phyloP scores from a whole-genome alignment of 2,329 filamentous ascomycete species.

The Cordyceps javanica region DNA sequence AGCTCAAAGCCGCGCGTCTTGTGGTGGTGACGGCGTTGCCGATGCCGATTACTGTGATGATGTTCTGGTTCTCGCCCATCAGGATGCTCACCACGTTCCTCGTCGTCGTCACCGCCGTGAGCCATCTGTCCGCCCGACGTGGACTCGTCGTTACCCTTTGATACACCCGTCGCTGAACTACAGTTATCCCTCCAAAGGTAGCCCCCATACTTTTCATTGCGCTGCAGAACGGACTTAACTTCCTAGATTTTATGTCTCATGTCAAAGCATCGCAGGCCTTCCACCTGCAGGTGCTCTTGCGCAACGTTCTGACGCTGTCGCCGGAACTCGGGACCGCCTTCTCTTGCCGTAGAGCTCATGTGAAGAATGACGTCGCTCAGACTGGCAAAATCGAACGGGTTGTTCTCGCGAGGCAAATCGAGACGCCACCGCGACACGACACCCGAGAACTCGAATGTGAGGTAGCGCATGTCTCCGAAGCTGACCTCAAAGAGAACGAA shows the following conservation, averaged over 20 bases:
- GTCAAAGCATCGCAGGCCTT: constrained; percentile 7
- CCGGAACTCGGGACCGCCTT: constrained; percentile 20
- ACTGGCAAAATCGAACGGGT: constrained; percentile 27
- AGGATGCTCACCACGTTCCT: not conserved
- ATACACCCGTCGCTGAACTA: not conserved
- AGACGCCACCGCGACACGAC: constrained; percentile 27
- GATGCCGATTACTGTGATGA: not conserved
- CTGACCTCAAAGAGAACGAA: constrained; percentile 28
- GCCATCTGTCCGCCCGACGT: not conserved
- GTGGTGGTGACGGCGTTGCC: not conserved
- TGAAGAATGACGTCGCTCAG: constrained; percentile 30
- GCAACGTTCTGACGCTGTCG: not conserved
- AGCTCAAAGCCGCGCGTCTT: not conserved
- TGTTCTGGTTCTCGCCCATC: not conserved
- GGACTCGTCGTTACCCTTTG: not conserved
- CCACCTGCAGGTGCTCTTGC: not conserved
- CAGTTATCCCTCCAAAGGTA: not conserved
- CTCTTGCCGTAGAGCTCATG: constrained; percentile 27
- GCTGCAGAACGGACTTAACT: not conserved
- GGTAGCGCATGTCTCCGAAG: constrained; percentile 24
- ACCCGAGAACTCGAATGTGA: constrained; percentile 34
- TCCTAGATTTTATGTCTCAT: constrained; percentile 8
- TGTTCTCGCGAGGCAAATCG: constrained; percentile 21
- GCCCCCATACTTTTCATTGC: not conserved
- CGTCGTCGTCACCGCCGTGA: too few relatives aligned